A percentile compares a stretch with the other conserved stretches of the same genome.
Evolutionary conservation across 1,139 yeast species (phyloP).

Genomic region (Yamadazyma spencermartinsiae): DNA sequence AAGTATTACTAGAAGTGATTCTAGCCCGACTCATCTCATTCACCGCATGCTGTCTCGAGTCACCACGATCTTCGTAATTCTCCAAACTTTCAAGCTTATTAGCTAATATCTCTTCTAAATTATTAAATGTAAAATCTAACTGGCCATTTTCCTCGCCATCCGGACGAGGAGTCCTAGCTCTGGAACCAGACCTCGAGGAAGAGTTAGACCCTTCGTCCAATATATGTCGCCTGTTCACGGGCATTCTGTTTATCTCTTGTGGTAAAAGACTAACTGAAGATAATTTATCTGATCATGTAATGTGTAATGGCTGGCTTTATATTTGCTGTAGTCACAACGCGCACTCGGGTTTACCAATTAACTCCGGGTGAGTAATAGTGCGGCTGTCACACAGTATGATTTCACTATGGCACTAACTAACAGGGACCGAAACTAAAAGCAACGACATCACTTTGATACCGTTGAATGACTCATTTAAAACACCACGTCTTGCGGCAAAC

Average conservation of each 20-base stretch:
- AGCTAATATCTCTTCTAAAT: conserved; percentile 42
- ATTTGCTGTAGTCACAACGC: no score
- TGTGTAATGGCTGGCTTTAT: conserved; percentile 1
- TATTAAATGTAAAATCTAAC: conserved; percentile 41
- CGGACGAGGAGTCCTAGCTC: conserved; percentile 44
- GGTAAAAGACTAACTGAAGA: conserved; percentile 3
- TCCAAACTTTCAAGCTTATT: conserved; percentile 38
- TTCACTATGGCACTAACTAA: no score
- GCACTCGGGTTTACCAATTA: no score
- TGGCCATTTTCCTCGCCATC: conserved; percentile 47
- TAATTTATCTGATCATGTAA: no score
- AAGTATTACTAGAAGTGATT: conserved; percentile 38
- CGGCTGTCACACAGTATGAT: no score
- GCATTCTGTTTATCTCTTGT: conserved; percentile 10
- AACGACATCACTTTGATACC: no score
- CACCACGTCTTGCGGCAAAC: conserved; percentile 61
- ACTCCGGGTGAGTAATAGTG: no score
- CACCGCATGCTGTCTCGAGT: conserved; percentile 34
- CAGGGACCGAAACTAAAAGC: no score
- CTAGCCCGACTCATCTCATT: conserved; percentile 33
- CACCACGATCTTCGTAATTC: conserved; percentile 19
- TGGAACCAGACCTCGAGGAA: conserved; percentile 38
- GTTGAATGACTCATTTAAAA: conserved; percentile 26
- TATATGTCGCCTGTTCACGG: conserved; percentile 11
- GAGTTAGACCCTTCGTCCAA: conserved; percentile 25